Evolutionary conservation across 2,329 filamentous ascomycete genomes (phyloP).

Genomic region (Epichloe elymi): DNA sequence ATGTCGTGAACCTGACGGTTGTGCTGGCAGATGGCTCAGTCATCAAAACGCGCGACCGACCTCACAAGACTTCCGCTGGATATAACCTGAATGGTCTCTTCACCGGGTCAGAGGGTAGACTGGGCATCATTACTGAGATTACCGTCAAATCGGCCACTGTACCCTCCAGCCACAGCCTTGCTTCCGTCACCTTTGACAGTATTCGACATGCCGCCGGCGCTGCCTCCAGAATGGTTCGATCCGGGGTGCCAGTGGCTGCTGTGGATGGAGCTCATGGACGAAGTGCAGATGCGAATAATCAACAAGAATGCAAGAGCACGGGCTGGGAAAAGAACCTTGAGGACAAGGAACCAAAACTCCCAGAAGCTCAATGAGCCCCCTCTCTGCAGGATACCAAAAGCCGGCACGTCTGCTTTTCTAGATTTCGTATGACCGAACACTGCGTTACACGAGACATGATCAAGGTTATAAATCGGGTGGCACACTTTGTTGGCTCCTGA

Average conservation of each 20-base stretch:
- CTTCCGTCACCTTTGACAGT: slow-evolving; percentile 46
- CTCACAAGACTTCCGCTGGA: slow-evolving; percentile 50
- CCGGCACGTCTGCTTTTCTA: no score
- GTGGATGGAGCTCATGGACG: slow-evolving; percentile 53
- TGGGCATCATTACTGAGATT: slow-evolving; percentile 58
- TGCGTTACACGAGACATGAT: no score
- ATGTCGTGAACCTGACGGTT: slow-evolving; percentile 58
- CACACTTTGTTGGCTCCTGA: no score
- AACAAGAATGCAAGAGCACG: slow-evolving; percentile 25
- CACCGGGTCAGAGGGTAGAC: slow-evolving; percentile 56
- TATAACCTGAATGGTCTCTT: slow-evolving; percentile 61
- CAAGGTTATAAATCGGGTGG: no score
- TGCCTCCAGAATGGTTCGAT: slow-evolving; percentile 49
- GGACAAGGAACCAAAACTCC: no score
- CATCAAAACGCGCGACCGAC: slow-evolving; percentile 54
- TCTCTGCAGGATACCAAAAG: no score
- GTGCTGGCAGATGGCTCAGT: slow-evolving; percentile 53
- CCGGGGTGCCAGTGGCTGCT: slow-evolving; percentile 53
- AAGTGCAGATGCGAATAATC: slow-evolving; percentile 54
- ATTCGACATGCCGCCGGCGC: slow-evolving; percentile 50
- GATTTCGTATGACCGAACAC: no score
- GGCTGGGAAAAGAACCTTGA: no score
- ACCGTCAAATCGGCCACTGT: slow-evolving; percentile 55
- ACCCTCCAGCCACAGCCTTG: slow-evolving; percentile 51
- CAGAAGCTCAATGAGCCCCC: no score